A percentile compares a stretch with the other conserved stretches of the same genome.
These are phyloP conservation scores for Massarina eburnea DNA, from an alignment of 2,329 filamentous ascomycete species.

Conservation along the genomic window DNA sequence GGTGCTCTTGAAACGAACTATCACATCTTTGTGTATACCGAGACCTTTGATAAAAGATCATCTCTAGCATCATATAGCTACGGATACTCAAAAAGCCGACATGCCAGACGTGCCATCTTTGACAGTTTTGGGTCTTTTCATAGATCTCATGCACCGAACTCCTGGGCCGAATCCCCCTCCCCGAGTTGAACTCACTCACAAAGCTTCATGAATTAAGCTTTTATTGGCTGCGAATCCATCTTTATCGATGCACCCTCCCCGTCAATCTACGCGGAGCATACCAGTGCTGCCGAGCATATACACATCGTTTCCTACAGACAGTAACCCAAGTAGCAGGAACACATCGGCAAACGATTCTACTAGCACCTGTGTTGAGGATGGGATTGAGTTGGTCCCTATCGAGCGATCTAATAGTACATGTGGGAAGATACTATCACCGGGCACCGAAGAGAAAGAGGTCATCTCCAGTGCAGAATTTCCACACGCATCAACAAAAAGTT, in stretches of 20 bases:
- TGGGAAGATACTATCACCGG: slow-evolving; percentile 29
- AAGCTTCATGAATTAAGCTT: background rate
- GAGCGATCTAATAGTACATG: slow-evolving; percentile 25
- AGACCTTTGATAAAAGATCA: background rate
- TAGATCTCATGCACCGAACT: slow-evolving; percentile 1
- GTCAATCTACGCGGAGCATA: slow-evolving; percentile 24
- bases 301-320: slow-evolving; percentile 23
- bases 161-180: background rate
- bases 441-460: slow-evolving; percentile 32
- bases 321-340: slow-evolving; percentile 5
- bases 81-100: background rate
- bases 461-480: slow-evolving; percentile 9
- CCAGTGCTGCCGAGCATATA: slow-evolving; percentile 30
- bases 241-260: slow-evolving; percentile 28
- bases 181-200: background rate
- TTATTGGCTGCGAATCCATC: background rate
- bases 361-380: slow-evolving; percentile 22
- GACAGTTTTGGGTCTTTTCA: slow-evolving; percentile 2
- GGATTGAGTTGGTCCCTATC: slow-evolving; percentile 35
- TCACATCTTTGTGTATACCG: background rate
- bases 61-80: slow-evolving; percentile 3
- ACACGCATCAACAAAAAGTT: slow-evolving; percentile 19
- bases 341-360: slow-evolving; percentile 12
- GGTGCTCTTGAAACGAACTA: slow-evolving; percentile 2
- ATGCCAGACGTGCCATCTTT: background rate